A percentile compares a stretch with the other conserved stretches of the same genome.
Conservation (phyloP, 2,329 filamentous ascomycete species). For the Ilyonectria mors-panacis region DNA sequence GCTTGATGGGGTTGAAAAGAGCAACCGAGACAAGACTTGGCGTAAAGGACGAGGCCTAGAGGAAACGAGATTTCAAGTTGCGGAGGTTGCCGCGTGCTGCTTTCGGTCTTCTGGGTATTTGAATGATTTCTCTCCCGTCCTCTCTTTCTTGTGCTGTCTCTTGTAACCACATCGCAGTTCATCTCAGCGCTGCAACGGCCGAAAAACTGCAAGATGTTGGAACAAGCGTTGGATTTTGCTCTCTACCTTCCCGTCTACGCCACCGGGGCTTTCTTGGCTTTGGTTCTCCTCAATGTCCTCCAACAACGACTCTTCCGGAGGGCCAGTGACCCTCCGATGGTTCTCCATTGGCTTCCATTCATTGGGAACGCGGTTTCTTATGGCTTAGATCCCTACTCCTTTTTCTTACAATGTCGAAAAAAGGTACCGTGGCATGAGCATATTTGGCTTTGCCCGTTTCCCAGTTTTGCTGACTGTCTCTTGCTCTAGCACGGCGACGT, state of each 20-base stretch:
- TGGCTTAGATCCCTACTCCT: constrained; percentile 78
- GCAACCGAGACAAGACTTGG: neutral
- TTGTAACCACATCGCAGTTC: neutral
- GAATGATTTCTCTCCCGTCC: neutral
- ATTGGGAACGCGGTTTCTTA: constrained; percentile 80
- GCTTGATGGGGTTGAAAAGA: neutral
- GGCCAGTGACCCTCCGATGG: constrained; percentile 61
- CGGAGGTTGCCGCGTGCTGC: neutral
- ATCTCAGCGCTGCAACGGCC: neutral
- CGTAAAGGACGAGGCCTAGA: neutral
- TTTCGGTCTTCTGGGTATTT: neutral
- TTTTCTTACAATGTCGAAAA: constrained; percentile 74
- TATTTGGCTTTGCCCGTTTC: neutral
- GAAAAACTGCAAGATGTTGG: neutral
- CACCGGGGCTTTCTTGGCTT: constrained; percentile 6
- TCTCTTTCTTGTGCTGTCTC: neutral
- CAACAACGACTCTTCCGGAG: constrained; percentile 38
- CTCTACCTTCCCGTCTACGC: constrained; percentile 29
- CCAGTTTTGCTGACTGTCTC: neutral
- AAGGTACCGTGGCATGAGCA: constrained; percentile 67
- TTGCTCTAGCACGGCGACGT: constrained; percentile 63
- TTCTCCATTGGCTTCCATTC: constrained; percentile 74
- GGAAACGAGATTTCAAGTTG: neutral
- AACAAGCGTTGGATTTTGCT: constrained; percentile 20
- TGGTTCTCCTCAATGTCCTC: constrained; percentile 31